phyloP scores from a whole-genome alignment of 2,329 filamentous ascomycete genomes.

The Pseudogymnoascus sp. region DNA sequence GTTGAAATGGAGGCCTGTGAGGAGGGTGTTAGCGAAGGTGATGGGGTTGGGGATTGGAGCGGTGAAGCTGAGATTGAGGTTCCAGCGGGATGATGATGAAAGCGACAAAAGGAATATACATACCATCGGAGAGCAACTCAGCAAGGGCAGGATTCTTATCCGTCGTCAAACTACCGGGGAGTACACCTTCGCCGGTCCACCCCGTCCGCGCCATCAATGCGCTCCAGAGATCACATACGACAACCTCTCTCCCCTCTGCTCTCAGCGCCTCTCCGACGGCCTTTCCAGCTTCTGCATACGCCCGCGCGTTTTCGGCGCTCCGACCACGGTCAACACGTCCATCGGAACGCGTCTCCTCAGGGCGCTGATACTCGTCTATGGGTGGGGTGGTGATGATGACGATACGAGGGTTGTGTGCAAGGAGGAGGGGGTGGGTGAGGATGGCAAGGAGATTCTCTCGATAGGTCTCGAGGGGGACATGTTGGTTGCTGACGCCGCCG shows the following conservation, averaged over 20 bases:
- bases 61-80: slow-evolving; percentile 39
- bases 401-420: slow-evolving; percentile 62
- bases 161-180: slow-evolving; percentile 6
- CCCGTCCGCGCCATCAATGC: slow-evolving; percentile 65
- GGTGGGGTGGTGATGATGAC: slow-evolving; percentile 78
- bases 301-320: slow-evolving; percentile 34
- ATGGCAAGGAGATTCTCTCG: slow-evolving; percentile 64
- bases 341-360: slow-evolving; percentile 31
- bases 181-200: slow-evolving; percentile 43
- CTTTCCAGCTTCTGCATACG: slow-evolving; percentile 58
- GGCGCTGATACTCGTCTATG: slow-evolving; percentile 63
- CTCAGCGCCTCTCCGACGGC: slow-evolving; percentile 47
- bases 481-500: slow-evolving; percentile 55
- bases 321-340: slow-evolving; percentile 38
- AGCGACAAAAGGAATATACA: slow-evolving; percentile 21
- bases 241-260: slow-evolving; percentile 33
- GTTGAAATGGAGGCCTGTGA: slow-evolving; percentile 51
- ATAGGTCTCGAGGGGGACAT: slow-evolving; percentile 57
- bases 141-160: neutral
- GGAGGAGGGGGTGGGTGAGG: slow-evolving; percentile 60
- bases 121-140: slow-evolving; percentile 6
- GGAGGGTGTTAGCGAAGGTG: slow-evolving; percentile 40
- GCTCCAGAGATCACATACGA: slow-evolving; percentile 72
- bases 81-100: slow-evolving; percentile 38
- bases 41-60: neutral